A percentile compares a stretch with the other conserved stretches of the same genome.
Evolutionary conservation across 2,329 filamentous ascomycete species (phyloP).

Genomic region (Arthrobotrys conoides): DNA sequence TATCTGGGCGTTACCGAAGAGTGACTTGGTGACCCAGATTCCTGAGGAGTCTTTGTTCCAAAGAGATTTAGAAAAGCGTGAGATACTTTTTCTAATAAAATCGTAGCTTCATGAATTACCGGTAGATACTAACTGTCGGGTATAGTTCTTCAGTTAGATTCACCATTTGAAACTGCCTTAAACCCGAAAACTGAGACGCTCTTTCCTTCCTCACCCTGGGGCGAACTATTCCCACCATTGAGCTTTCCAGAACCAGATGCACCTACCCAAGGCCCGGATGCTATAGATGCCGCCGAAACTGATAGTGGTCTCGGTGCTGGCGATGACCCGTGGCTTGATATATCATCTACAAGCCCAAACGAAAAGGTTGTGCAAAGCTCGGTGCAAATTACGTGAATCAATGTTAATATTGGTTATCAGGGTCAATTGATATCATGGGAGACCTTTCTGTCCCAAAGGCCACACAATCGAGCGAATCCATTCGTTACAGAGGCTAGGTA

Average conservation of each 20-base stretch:
- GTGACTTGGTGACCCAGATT: conserved; percentile 36
- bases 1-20: conserved; percentile 50
- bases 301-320: conserved; percentile 46
- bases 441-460: conserved; percentile 71
- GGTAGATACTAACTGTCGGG: conserved; percentile 9
- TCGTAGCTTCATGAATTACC: not conserved
- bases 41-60: conserved; percentile 51
- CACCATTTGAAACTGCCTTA: conserved; percentile 27
- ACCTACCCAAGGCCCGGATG: conserved; percentile 4
- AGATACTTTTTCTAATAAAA: conserved; percentile 12
- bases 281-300: conserved; percentile 31
- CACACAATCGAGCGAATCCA: conserved; percentile 68
- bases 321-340: conserved; percentile 55
- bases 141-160: conserved; percentile 52
- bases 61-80: conserved; percentile 50
- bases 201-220: conserved; percentile 50
- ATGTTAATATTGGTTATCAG: conserved; percentile 11
- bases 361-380: conserved; percentile 42
- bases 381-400: not conserved
- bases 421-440: conserved; percentile 78
- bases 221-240: conserved; percentile 40
- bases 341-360: conserved; percentile 30
- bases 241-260: conserved; percentile 13
- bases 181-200: conserved; percentile 45
- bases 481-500: conserved; percentile 80